phyloP scores from a whole-genome alignment of 2,329 filamentous ascomycete species.

The Colletotrichum godetiae region DNA sequence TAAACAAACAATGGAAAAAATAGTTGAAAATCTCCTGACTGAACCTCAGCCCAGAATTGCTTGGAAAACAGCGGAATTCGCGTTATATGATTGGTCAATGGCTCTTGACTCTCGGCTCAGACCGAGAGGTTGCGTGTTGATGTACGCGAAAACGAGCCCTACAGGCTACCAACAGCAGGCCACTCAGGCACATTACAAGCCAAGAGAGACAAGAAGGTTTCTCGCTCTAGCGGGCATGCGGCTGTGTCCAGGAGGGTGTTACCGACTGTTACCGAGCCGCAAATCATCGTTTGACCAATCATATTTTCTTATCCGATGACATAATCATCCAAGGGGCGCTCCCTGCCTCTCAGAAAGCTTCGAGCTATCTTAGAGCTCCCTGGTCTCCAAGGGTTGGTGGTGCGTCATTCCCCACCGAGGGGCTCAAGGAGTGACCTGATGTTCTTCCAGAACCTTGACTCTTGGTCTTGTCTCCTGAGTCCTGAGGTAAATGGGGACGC shows the following conservation, averaged over 20 bases:
- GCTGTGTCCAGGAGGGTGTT: slow-evolving; percentile 18
- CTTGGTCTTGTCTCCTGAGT: background rate
- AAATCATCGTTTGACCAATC: background rate
- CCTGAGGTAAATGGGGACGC: too few relatives aligned
- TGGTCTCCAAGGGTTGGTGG: background rate
- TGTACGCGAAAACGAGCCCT: slow-evolving; percentile 1
- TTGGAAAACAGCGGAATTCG: slow-evolving; percentile 4
- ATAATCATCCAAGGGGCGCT: background rate
- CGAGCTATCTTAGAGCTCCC: slow-evolving; percentile 15
- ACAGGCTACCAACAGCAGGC: background rate
- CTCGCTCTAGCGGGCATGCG: slow-evolving; percentile 24
- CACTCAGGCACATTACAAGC: background rate
- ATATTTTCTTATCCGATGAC: background rate
- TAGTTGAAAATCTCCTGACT: slow-evolving; percentile 14
- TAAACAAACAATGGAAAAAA: background rate
- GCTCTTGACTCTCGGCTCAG: background rate
- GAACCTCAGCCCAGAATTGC: slow-evolving; percentile 8
- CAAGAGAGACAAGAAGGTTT: background rate
- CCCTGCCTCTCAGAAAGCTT: background rate
- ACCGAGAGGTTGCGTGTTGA: background rate
- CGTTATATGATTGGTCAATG: slow-evolving; percentile 11
- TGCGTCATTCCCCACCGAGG: slow-evolving; percentile 36
- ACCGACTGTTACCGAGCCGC: slow-evolving; percentile 30
- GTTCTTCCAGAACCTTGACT: slow-evolving; percentile 4
- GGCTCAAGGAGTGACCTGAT: slow-evolving; percentile 34